These are phyloP conservation scores for Toxoplasma gondii DNA, from an alignment of 169 alveolate species.

Conservation along the genomic window DNA sequence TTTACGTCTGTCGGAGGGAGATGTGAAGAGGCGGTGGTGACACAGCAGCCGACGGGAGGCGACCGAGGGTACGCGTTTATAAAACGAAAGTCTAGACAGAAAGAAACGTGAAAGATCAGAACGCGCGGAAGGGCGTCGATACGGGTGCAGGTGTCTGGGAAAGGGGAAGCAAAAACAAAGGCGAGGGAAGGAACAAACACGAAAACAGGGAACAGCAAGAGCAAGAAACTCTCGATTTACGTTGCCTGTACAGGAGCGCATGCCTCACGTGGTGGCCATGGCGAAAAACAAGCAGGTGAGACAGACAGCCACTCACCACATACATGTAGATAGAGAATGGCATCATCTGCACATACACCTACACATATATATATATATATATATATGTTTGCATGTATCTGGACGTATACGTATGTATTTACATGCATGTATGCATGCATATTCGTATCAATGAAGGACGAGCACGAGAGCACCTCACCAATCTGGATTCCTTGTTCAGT, in stretches of 20 bases:
- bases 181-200: neutral
- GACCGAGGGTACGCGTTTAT: too few species aligned
- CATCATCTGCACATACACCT: neutral
- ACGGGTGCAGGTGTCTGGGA: neutral
- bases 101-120: too few species aligned
- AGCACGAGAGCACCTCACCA: too few species aligned
- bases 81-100: too few species aligned
- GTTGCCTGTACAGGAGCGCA: neutral
- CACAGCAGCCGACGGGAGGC: too few species aligned
- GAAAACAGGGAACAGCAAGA: neutral
- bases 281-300: neutral
- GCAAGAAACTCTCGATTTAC: neutral
- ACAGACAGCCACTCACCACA: too few species aligned
- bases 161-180: neutral
- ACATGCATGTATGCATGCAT: too few species aligned
- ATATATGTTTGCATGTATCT: neutral
- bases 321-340: neutral
- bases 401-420: neutral
- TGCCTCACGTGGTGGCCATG: neutral
- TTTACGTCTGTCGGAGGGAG: too few species aligned
- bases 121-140: neutral
- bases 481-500: too few species aligned
- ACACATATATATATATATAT: too few species aligned
- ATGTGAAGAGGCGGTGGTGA: too few species aligned
- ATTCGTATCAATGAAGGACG: too few species aligned